Evolutionary conservation across 208 protist species (phyloP).

Genomic region (Vickermania spadyakhi): DNA sequence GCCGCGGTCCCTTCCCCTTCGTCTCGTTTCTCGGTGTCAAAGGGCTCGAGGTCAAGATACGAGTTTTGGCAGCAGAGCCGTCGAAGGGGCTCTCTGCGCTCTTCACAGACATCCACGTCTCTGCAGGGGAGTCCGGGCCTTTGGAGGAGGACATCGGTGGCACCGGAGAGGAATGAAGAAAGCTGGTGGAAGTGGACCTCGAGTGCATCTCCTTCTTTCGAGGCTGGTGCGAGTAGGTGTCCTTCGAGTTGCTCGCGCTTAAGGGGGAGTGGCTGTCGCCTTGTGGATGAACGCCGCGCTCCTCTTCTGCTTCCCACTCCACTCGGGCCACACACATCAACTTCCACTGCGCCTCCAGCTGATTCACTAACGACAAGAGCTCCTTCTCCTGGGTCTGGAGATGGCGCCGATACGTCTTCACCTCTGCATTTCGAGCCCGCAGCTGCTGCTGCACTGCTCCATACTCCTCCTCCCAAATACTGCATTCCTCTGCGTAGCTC

Average conservation of each 20-base stretch:
- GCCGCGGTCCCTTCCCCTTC: not conserved
- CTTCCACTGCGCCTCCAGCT: constrained; percentile 13
- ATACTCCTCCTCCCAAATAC: constrained; percentile 57
- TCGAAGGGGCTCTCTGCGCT: not conserved
- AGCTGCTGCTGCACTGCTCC: constrained; percentile 18
- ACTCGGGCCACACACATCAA: not conserved
- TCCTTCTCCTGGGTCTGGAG: constrained; percentile 22
- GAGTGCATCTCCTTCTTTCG: too few species aligned
- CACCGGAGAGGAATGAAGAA: too few species aligned
- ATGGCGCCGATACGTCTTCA: constrained; percentile 15
- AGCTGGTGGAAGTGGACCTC: too few species aligned
- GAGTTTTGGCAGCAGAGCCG: too few species aligned
- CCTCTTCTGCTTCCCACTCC: not conserved
- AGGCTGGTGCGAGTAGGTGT: too few species aligned
- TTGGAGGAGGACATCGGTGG: not conserved
- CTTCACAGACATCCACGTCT: not conserved
- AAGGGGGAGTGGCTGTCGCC: not conserved
- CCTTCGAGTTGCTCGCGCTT: too few species aligned
- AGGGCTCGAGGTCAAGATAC: not conserved
- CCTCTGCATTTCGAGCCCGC: constrained; percentile 14
- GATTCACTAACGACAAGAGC: constrained; percentile 18
- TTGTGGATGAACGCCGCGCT: not conserved
- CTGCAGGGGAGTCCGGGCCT: not conserved
- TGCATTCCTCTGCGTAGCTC: constrained; percentile 42
- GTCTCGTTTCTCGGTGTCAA: not conserved